A percentile compares a stretch with the other conserved stretches of the same genome.
These are phyloP conservation scores for Litsea cubeba DNA, from an alignment of 164 flowering plant genomes.

Conservation along the genomic window DNA sequence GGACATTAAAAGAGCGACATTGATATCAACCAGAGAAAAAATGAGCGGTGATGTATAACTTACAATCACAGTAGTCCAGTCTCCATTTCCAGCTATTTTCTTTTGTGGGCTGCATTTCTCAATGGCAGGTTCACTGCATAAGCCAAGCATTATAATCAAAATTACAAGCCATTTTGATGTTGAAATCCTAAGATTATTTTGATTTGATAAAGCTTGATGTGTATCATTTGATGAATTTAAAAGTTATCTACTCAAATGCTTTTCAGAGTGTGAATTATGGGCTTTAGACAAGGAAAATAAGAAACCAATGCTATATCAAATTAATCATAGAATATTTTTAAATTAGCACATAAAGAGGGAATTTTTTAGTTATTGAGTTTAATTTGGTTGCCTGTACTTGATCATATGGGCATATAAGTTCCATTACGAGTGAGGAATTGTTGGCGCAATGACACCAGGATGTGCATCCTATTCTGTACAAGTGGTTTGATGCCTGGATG, in stretches of 20 bases:
- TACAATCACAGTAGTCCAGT: conserved; percentile 75
- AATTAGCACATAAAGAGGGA: too few relatives aligned
- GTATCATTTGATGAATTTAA: neutral
- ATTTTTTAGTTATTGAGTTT: too few relatives aligned
- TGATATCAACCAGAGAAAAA: neutral
- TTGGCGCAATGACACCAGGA: too few relatives aligned
- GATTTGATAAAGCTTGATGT: conserved; percentile 4
- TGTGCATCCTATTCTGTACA: too few relatives aligned
- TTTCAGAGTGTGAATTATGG: neutral
- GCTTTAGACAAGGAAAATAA: neutral
- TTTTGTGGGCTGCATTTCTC: conserved; percentile 45
- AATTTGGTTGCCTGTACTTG: too few relatives aligned
- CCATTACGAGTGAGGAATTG: too few relatives aligned
- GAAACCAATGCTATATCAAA: neutral
- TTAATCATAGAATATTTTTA: too few relatives aligned
- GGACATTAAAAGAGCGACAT: too few relatives aligned
- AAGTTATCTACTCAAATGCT: neutral
- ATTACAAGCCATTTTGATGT: neutral
- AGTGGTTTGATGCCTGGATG: too few relatives aligned
- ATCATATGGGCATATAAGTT: too few relatives aligned
- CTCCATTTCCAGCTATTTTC: conserved; percentile 32
- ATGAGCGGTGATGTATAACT: conserved; percentile 16
- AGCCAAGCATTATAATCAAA: neutral
- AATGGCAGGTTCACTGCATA: conserved; percentile 68
- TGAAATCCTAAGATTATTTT: neutral